Evolutionary conservation across 2,329 filamentous ascomycete species (phyloP), one percentile per base, ranked within the genome.

Genomic region (Aspergillus hortae): DNA sequence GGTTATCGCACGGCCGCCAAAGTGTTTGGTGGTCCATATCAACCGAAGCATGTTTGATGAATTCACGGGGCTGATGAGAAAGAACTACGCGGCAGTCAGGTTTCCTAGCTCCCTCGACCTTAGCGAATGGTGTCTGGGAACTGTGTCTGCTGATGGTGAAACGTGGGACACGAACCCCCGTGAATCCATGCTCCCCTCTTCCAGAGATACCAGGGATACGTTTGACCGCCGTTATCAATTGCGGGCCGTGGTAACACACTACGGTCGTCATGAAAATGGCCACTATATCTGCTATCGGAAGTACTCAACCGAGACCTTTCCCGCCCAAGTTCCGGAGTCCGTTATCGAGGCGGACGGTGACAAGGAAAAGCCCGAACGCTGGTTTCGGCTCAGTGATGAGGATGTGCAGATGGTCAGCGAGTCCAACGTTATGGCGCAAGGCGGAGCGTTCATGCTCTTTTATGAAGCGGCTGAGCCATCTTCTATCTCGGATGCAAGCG

Each of bases 401-500:
- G 86, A 88, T 56, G 92, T 97, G 6, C 83, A 79, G 55, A 79
- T 82, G 57, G 87, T 92, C 21, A 82, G 82, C 17, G 89, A 96
- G 67, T 80, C 86, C 10, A 80, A 81, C 25, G 89, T 95, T 0
- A 74, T 94, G 46, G 80, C 78, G 2, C 87, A 95, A 60, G 85
- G 85, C 0, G 90, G 90, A 1, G 92, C 92, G 0, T 97, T 97
- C 67, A 97, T 99, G 92, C 80, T 97, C 1, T 97, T 97, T 69
- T 99, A 97, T 68, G 92, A 99, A 67, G 83, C 82, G 44, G 75
- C 88, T 21, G 84, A 87, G 4, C 47, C 48, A 5, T 35, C 40
- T 2, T 33, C 45, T 4, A 30, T 25, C 6, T 27, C 23, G 9
- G 21, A 35, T 7, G 48, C 52, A 10, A 23, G 36, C 10, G 38